Conservation (phyloP, 331 rosid species). For the Arachis monticola region DNA sequence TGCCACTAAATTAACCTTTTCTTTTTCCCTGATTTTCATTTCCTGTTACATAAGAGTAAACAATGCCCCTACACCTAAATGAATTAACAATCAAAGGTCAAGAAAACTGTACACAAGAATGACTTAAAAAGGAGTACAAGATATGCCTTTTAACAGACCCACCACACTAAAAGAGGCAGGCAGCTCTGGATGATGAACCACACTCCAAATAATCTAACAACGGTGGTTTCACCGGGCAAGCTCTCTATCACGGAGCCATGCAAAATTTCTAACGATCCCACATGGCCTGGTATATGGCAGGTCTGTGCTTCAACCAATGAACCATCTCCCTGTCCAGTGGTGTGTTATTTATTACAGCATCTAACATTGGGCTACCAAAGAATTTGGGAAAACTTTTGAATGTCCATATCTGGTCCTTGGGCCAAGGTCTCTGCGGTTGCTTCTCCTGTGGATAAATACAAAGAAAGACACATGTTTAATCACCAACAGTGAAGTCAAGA, state of each 20-base stretch:
- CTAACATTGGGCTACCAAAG: conserved; percentile 95
- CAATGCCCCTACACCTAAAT: conserved; percentile 64
- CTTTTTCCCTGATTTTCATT: conserved; percentile 43
- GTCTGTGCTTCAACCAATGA: conserved; percentile 95
- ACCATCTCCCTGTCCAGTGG: conserved; percentile 86
- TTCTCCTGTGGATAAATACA: conserved; percentile 72
- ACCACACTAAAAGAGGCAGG: conserved; percentile 68
- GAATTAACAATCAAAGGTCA: conserved; percentile 67
- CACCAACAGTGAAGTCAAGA: neutral
- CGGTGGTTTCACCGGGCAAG: conserved; percentile 35
- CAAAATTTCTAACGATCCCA: conserved; percentile 77
- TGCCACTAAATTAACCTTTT: conserved; percentile 36
- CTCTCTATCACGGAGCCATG: conserved; percentile 43
- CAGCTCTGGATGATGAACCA: conserved; percentile 53
- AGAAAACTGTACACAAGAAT: conserved; percentile 93
- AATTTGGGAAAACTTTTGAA: conserved; percentile 69
- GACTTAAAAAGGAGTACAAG: conserved; percentile 51
- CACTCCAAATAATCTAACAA: conserved; percentile 25
- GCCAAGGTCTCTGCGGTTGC: conserved; percentile 93
- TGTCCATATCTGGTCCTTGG: conserved; percentile 93
- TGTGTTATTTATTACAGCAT: conserved; percentile 63
- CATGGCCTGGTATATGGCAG: conserved; percentile 70
- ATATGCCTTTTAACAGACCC: conserved; percentile 59
- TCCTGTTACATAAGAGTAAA: conserved; percentile 56
- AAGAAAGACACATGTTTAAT: conserved; percentile 29